phyloP scores from a whole-genome alignment of 2,329 filamentous ascomycete species.

The Aspergillus alliaceus region DNA sequence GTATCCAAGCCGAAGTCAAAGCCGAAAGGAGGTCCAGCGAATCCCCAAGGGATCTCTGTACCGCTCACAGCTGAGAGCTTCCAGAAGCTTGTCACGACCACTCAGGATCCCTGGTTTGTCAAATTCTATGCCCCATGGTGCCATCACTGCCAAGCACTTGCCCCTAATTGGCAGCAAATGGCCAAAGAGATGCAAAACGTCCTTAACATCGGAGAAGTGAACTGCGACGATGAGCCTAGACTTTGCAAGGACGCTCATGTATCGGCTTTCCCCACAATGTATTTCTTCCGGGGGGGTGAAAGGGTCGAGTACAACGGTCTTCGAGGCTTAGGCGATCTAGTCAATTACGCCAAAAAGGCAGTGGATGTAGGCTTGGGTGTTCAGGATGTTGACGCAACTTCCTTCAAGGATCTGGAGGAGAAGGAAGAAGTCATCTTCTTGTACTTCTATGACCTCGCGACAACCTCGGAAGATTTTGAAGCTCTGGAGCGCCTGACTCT shows the following conservation, averaged over 20 bases:
- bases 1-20: conserved; percentile 50
- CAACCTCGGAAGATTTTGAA: conserved; percentile 85
- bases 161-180: conserved; percentile 84
- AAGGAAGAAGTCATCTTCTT: conserved; percentile 95
- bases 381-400: conserved; percentile 72
- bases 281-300: conserved; percentile 91
- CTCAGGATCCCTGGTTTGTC: conserved; percentile 93
- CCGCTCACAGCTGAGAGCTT: conserved; percentile 81
- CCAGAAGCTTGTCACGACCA: conserved; percentile 79
- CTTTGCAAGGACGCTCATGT: conserved; percentile 91
- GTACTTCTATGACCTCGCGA: conserved; percentile 97
- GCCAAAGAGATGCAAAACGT: conserved; percentile 86
- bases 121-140: conserved; percentile 99
- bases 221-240: conserved; percentile 80
- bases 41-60: conserved; percentile 73
- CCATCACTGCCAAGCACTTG: conserved; percentile 89
- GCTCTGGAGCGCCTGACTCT: conserved; percentile 84
- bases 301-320: conserved; percentile 91
- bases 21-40: conserved; percentile 59
- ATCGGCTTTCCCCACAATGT: conserved; percentile 79
- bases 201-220: conserved; percentile 92
- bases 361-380: conserved; percentile 75
- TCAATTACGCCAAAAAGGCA: conserved; percentile 83
- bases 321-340: conserved; percentile 85
- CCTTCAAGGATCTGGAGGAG: conserved; percentile 81